phyloP scores from a whole-genome alignment of 2,329 filamentous ascomycete genomes.

The Arthrobotrys sinensis region DNA sequence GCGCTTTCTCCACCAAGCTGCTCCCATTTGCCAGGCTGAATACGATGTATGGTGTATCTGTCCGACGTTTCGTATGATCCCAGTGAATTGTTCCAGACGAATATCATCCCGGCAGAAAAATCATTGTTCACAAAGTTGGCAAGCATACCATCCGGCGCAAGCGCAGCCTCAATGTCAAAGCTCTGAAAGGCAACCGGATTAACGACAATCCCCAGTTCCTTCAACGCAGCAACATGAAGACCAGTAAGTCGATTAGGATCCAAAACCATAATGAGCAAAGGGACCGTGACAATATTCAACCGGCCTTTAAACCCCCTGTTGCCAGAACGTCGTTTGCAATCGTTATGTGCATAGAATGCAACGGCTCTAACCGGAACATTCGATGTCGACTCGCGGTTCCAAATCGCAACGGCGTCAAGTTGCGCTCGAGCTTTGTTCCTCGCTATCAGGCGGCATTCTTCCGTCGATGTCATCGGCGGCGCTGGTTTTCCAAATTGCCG shows the following conservation, averaged over 20 bases:
- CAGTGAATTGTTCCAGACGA: background rate
- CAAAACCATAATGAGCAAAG: background rate
- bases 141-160: background rate
- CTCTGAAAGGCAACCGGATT: background rate
- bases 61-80: background rate
- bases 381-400: background rate
- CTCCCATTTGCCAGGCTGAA: background rate
- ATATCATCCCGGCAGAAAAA: background rate
- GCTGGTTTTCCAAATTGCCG: background rate
- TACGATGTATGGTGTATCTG: background rate
- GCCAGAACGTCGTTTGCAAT: background rate
- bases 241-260: background rate
- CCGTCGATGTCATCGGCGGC: background rate
- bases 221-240: background rate
- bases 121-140: background rate
- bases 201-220: background rate
- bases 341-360: background rate
- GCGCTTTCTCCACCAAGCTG: background rate
- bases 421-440: background rate
- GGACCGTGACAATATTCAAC: background rate
- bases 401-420: background rate
- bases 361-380: background rate
- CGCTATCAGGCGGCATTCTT: background rate
- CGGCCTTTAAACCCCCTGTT: background rate
- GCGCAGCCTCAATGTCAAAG: background rate